Evolutionary conservation across 176 grass and related monocot genomes (phyloP), one percentile per base, ranked within the genome.

Genomic region (Chrysopogon serrulatus): DNA sequence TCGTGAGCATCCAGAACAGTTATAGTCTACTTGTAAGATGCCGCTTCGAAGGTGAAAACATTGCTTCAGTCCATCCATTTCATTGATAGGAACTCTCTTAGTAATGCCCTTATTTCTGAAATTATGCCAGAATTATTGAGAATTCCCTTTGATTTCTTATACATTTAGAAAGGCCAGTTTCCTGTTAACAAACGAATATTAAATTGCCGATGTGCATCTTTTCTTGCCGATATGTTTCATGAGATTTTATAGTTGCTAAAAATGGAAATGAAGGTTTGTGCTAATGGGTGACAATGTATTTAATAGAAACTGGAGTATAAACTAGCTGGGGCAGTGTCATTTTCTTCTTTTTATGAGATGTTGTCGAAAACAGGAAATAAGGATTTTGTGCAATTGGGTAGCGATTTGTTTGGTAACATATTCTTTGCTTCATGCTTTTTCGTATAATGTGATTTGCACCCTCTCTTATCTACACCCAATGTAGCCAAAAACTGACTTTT

Each of bases 1-100:
- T 98, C 43, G 87, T 93, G 73, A 98, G 95, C 92, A 98, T 95
- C 43, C 87, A 98, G 82, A 98, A 98, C 30, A 86, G 88, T 71
- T 93, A 98, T 44, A 98, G 90, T 79, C 82, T 98, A 73, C 66
- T 98, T 82, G 79, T 75, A 54, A 89, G 95, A 79, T 98, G 92
- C 75, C 81, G 40, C 39, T 95, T 95, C n/a, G 95, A 98, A 98
- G 92, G 95, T 93, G 84, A 86, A 85, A 30, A 21, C 4, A 86
- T 83, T 68, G 0, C 18, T 64, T 56, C 14, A 68, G 65, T 72
- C 13, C 54, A 45, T 73, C 39, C 5, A 60, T 31, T 34, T 82
- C 7, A 40, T 36, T 74, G 27, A 35, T 27, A 23, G 6, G 60
- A 73, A 57, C 42, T 42, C 34, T 72, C 35, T 76, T 59, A 43